Evolutionary conservation across 805 yeast species (phyloP), one percentile per base, ranked within the genome.

Genomic region (Metschnikowia noctiluminum): DNA sequence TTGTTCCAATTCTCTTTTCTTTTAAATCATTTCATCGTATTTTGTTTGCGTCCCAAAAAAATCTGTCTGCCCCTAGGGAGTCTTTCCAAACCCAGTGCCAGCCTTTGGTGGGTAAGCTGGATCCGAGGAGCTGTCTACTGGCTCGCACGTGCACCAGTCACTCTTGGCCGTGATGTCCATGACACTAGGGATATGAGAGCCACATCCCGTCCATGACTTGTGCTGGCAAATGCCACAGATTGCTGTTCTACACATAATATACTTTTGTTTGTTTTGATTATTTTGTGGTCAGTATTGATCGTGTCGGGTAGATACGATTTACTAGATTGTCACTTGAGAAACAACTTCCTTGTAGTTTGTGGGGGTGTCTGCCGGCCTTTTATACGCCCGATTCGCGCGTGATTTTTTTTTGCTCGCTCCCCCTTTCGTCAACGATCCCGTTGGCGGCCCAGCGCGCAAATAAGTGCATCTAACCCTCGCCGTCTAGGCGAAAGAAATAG

Each of bases 171-270:
- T 77, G 48, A 59, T 55, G 45, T 73, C 75, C 85, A 81, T 80
- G n/a, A 81, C 82, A 13, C 62, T 54, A n/a, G 74, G 52, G 38
- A 80, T 66, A 56, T 81, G 85, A n/a, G 64, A 40, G 28, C 85
- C 84, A 55, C 83, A 79, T n/a, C 85, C 85, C 38, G 82, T 74
- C 87, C 87, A 81, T 12, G 84, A 72, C 56, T 80, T 80, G 59
- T 76, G 76, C 53, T 79, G 66, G 55, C 74, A 70, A 52, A 69
- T 66, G 28, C 65, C 69, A 52, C 74, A 70, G 46, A 68, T 68
- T 44, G 65, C 72, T 36, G 69, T 54, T 55, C 44, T 61, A 58
- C 73, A 70, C 74, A 70, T 69, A 31, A 8, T 28, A 12, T 13
- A 34, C 14, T 34, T 34, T 10, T 34, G 8, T 2, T 34, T 34